phyloP scores from a whole-genome alignment of 345 rosid species.

The Mercurialis annua region DNA sequence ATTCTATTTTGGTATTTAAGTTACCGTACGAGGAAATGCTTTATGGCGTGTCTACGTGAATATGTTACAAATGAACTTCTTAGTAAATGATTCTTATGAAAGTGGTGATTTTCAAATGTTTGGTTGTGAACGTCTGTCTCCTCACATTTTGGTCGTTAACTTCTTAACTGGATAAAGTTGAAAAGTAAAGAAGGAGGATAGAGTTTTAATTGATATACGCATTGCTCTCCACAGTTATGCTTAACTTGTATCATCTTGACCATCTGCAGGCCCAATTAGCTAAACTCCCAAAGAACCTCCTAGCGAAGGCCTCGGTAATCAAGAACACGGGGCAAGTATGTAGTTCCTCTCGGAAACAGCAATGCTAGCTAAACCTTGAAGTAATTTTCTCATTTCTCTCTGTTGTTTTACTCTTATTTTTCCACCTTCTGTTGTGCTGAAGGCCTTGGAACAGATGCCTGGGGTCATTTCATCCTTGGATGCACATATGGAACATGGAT shows the following conservation, averaged over 20 bases:
- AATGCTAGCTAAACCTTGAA: background rate
- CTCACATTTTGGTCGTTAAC: background rate
- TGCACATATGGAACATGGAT: conserved; percentile 74
- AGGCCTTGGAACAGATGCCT: conserved; percentile 85
- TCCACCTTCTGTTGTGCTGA: conserved; percentile 5
- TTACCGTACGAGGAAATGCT: background rate
- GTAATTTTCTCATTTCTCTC: background rate
- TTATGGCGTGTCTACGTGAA: background rate
- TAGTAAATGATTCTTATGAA: background rate
- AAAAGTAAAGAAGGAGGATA: background rate
- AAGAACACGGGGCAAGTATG: conserved; percentile 75
- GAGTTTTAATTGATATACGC: background rate
- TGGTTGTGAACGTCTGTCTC: background rate
- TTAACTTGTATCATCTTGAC: background rate
- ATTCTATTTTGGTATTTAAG: no score
- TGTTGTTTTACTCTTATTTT: background rate
- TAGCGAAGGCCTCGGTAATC: conserved; percentile 63
- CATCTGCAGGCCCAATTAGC: conserved; percentile 52
- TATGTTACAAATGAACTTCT: background rate
- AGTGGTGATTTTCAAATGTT: background rate
- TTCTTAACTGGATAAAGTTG: background rate
- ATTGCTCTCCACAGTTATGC: background rate
- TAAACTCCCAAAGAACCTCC: conserved; percentile 77
- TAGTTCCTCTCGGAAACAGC: conserved; percentile 4
- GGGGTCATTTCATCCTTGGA: conserved; percentile 67